A percentile compares a stretch with the other conserved stretches of the same genome.
Conservation (phyloP, 306 rosid species). For the Cotoneaster glaucophyllus region DNA sequence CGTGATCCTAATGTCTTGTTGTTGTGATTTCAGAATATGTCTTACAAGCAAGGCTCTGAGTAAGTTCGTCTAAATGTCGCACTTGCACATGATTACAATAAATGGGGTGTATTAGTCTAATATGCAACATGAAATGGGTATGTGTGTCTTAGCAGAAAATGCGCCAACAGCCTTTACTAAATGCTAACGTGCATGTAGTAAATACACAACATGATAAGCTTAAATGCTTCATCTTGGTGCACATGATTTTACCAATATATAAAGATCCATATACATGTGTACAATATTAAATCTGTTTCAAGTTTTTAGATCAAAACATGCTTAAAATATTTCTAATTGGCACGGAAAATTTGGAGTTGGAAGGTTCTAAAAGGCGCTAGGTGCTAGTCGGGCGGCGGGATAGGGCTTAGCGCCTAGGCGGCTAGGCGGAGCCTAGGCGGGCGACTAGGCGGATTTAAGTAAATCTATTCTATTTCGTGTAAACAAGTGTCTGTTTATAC, state of each 20-base stretch:
- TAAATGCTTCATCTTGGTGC: constrained; percentile 43
- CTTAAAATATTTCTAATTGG: constrained; percentile 22
- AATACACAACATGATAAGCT: constrained; percentile 44
- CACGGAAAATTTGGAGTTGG: constrained; percentile 32
- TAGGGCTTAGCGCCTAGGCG: too few species aligned
- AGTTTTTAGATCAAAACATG: constrained; percentile 16
- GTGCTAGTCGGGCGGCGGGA: too few species aligned
- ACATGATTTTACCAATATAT: constrained; percentile 28
- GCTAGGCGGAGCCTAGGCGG: too few species aligned
- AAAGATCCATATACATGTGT: not conserved
- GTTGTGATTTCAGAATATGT: too few species aligned
- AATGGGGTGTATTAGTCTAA: constrained; percentile 26
- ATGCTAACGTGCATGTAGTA: constrained; percentile 51
- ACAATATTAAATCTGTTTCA: constrained; percentile 3
- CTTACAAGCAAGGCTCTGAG: not conserved
- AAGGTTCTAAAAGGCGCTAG: too few species aligned
- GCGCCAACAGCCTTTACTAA: constrained; percentile 52
- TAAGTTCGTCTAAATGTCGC: constrained; percentile 1
- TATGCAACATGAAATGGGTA: constrained; percentile 27
- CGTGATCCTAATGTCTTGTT: too few species aligned
- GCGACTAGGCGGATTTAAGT: too few species aligned
- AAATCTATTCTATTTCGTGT: too few species aligned
- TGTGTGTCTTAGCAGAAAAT: constrained; percentile 42
- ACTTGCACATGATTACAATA: constrained; percentile 37
- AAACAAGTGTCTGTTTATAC: too few species aligned